Conservation (phyloP, 768 basidiomycete genomes). For the Mycena maculata region DNA sequence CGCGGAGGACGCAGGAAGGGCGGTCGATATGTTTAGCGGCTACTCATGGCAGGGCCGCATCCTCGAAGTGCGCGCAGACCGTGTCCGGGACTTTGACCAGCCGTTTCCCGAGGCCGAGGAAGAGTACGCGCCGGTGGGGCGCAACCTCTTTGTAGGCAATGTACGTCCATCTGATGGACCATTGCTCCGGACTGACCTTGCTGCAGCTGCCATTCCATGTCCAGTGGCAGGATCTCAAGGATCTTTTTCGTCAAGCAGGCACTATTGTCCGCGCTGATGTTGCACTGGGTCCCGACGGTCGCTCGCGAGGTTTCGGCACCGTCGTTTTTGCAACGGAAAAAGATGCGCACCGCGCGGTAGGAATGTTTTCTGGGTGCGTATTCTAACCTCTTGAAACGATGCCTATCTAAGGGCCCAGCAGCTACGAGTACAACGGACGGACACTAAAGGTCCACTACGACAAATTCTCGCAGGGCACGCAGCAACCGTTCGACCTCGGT, state of each 20-base stretch:
- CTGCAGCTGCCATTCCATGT: conserved; percentile 90
- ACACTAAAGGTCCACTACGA: conserved; percentile 92
- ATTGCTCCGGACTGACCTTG: too few relatives aligned
- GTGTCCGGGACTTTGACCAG: conserved; percentile 50
- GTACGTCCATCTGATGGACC: conserved; percentile 59
- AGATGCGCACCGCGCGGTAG: conserved; percentile 87
- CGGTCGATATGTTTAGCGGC: conserved; percentile 96
- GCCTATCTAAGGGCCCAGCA: conserved; percentile 42
- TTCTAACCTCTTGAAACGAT: background rate
- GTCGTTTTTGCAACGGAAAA: conserved; percentile 86
- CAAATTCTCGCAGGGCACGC: conserved; percentile 69
- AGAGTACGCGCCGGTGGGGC: conserved; percentile 44
- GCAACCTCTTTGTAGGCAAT: conserved; percentile 90
- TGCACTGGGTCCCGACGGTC: conserved; percentile 86
- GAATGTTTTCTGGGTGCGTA: conserved; percentile 91
- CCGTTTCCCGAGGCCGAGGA: conserved; percentile 39
- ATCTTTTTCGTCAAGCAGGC: conserved; percentile 92
- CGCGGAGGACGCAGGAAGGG: conserved; percentile 94
- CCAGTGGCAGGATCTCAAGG: conserved; percentile 99
- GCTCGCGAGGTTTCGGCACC: conserved; percentile 93
- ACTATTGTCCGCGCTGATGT: conserved; percentile 93
- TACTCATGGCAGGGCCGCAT: conserved; percentile 96
- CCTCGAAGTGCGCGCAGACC: conserved; percentile 92
- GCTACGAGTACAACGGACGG: conserved; percentile 90
- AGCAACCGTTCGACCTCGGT: conserved; percentile 39